Percentiles rank a stretch among this genome's conserved stretches.
These are phyloP conservation scores for Phylloporus scabripes DNA, from an alignment of 768 basidiomycete genomes.

Conservation along the genomic window DNA sequence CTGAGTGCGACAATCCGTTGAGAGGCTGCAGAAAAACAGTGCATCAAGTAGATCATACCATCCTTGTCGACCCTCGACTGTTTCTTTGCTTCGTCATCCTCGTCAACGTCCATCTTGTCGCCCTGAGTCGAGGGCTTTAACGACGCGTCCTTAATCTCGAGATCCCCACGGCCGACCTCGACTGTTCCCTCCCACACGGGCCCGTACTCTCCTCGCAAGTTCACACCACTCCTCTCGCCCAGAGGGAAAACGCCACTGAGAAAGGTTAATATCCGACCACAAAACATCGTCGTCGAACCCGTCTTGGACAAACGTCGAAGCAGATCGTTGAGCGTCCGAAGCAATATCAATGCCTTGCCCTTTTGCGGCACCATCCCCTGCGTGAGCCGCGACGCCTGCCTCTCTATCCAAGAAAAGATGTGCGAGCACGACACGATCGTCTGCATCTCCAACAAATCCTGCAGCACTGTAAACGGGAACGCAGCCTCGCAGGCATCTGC, in stretches of 20 bases:
- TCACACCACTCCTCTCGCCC: constrained; percentile 87
- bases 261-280: constrained; percentile 85
- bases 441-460: constrained; percentile 81
- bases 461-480: constrained; percentile 68
- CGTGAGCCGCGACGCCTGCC: constrained; percentile 62
- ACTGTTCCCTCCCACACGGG: constrained; percentile 69
- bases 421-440: constrained; percentile 82
- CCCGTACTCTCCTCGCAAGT: constrained; percentile 83
- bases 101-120: constrained; percentile 64
- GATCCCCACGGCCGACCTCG: constrained; percentile 33
- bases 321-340: constrained; percentile 83
- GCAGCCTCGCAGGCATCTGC: constrained; percentile 73
- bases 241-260: constrained; percentile 81
- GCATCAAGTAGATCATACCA: constrained; percentile 35
- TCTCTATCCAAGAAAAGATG: constrained; percentile 86
- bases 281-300: constrained; percentile 79
- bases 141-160: constrained; percentile 28
- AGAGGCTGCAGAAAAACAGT: neutral
- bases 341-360: constrained; percentile 79
- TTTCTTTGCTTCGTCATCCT: constrained; percentile 31
- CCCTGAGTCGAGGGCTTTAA: constrained; percentile 31
- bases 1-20: constrained; percentile 31
- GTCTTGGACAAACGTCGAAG: constrained; percentile 83
- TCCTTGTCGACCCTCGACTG: constrained; percentile 51
- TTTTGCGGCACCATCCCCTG: constrained; percentile 79